Base-by-base conservation (phyloP, 805 yeast genomes). In the Crinitomyces ghanaensis region DNA sequence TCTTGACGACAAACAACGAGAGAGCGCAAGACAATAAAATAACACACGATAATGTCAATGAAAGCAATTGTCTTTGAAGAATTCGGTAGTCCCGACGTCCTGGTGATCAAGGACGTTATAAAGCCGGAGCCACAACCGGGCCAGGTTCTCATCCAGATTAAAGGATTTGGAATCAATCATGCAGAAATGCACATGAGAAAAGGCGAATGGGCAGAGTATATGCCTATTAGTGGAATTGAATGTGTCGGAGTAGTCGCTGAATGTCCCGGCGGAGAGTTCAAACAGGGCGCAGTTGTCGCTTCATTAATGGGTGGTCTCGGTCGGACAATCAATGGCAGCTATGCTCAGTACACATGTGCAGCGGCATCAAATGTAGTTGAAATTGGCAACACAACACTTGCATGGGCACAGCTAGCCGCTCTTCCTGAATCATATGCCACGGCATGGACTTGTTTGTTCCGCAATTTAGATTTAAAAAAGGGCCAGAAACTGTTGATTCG, bases 261-360 rank as follows among this genome's bases (percentile, higher is more conserved):
- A 8, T 34, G 37, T 15, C 37, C 37, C 4, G 34, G 37, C 5
- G 37, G 37, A 5, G 37, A 34, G 19, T 34, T 34, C 23, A 12
- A 29, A 13, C 30, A 24, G 5, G 37, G 37, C 14, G 5, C 14
- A 5, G 13, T 12, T 9, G 37, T 34, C 4, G 34, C 34, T 6
- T 33, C 34, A 9, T 5, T 34, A n/a, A 34, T 34, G 37, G 37
- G 37, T 7, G 37, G 37, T 6, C 17, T 34, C 30, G 37, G 37
- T 11, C 12, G 37, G 19, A 30, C 28, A 8, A 22, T 29, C 14
- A 13, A 8, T n/a, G 37, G 37, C 9, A 18, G 34, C 13, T 34
- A 34, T 19, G 37, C 30, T 5, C 27, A 34, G 19, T 34, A 13
- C 19, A 24, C 30, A n/a, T 6, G 30, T 4, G 28, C 22, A 4